These are phyloP conservation scores for Cicer bijugum DNA, from an alignment of 306 rosid genomes.

Conservation along the genomic window DNA sequence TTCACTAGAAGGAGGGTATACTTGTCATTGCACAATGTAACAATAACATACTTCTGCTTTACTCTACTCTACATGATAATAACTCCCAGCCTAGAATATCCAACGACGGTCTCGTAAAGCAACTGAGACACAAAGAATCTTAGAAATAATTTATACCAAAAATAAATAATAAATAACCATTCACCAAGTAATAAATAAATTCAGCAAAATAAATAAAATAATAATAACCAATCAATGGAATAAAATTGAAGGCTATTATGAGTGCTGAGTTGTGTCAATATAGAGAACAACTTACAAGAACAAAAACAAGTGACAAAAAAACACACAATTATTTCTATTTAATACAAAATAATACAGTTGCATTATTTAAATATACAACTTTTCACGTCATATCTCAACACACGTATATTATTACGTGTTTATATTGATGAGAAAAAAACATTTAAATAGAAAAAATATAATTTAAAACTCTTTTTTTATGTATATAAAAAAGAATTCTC, in stretches of 20 bases:
- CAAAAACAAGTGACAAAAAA: too few species aligned
- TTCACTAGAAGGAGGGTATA: conserved; percentile 46
- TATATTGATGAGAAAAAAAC: too few species aligned
- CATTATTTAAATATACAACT: too few species aligned
- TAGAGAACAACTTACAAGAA: conserved; percentile 5
- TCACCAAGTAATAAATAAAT: too few species aligned
- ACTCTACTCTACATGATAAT: conserved; percentile 31
- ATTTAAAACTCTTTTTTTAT: too few species aligned
- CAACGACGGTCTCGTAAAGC: conserved; percentile 56
- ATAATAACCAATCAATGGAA: neutral
- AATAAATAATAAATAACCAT: neutral
- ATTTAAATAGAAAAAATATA: too few species aligned
- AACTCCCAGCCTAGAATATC: conserved; percentile 55
- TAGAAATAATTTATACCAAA: conserved; percentile 10
- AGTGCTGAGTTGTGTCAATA: conserved; percentile 48
- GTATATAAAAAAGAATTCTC: too few species aligned
- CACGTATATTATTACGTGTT: too few species aligned
- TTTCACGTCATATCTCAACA: too few species aligned
- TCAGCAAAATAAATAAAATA: too few species aligned
- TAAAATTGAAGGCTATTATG: conserved; percentile 41
- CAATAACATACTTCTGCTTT: conserved; percentile 31
- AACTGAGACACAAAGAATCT: conserved; percentile 50
- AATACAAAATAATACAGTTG: too few species aligned
- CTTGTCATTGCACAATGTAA: conserved; percentile 33
- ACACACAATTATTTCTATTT: too few species aligned